Percentiles rank a stretch among this genome's conserved stretches.
These are phyloP conservation scores for Rosa persica DNA, from an alignment of 306 rosid species.

Conservation along the genomic window DNA sequence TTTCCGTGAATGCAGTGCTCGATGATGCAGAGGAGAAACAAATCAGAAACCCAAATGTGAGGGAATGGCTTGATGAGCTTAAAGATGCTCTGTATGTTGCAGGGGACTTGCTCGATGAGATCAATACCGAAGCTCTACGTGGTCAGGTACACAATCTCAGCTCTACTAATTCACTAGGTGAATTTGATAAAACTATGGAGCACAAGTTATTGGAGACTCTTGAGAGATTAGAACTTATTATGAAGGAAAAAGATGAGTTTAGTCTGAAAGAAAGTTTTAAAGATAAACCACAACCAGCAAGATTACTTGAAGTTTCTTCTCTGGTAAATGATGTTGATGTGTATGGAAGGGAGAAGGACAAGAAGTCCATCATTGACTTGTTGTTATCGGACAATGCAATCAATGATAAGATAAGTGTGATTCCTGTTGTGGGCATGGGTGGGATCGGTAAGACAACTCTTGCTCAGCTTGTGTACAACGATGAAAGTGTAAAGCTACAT, in stretches of 20 bases:
- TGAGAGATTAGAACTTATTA: not conserved
- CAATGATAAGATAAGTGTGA: not conserved
- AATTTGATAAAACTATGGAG: not conserved
- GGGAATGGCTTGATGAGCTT: conserved; percentile 22
- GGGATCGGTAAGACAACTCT: not conserved
- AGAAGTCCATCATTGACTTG: conserved; percentile 3
- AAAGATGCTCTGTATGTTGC: conserved; percentile 2
- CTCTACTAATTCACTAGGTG: not conserved
- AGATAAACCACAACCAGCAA: not conserved
- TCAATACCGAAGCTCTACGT: not conserved
- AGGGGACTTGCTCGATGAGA: conserved; percentile 12
- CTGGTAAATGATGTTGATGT: conserved; percentile 9
- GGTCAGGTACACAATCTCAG: not conserved
- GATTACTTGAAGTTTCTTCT: not conserved
- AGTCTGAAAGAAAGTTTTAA: not conserved
- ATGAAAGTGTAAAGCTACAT: not conserved
- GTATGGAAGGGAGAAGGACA: conserved; percentile 20
- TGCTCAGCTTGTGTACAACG: conserved; percentile 13
- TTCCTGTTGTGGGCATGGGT: conserved; percentile 3
- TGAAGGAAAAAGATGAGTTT: conserved; percentile 1
- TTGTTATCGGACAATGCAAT: not conserved
- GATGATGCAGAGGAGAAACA: conserved; percentile 8
- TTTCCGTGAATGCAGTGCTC: not conserved
- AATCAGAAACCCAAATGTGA: conserved; percentile 16
- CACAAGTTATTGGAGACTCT: not conserved